A percentile compares a stretch with the other conserved stretches of the same genome.
Evolutionary conservation across 106 monocot species (phyloP).

Genomic region (Acorus gramineus): DNA sequence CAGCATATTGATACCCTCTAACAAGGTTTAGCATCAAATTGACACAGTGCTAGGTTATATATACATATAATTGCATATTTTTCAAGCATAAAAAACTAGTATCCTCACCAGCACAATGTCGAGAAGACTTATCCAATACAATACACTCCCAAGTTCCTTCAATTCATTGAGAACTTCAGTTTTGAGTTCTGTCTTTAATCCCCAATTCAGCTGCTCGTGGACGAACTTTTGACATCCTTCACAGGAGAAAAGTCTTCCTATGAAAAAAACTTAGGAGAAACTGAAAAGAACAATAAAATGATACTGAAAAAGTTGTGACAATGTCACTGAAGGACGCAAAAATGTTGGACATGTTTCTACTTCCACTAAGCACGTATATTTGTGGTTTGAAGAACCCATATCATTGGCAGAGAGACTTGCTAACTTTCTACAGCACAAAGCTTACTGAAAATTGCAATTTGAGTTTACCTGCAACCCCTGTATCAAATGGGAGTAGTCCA

Average conservation of each 20-base stretch:
- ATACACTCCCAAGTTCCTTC: slow-evolving; percentile 86
- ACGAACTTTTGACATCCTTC: slow-evolving; percentile 71
- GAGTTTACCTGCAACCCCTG: slow-evolving; percentile 76
- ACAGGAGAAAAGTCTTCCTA: neutral
- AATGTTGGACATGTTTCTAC: too few relatives aligned
- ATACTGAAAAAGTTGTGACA: neutral
- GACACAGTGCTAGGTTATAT: too few relatives aligned
- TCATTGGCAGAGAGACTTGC: too few relatives aligned
- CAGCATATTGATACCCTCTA: too few relatives aligned
- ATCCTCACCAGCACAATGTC: slow-evolving; percentile 71
- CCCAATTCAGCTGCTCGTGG: slow-evolving; percentile 86
- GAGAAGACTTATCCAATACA: slow-evolving; percentile 78
- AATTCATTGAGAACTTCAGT: slow-evolving; percentile 67
- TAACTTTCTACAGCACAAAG: neutral
- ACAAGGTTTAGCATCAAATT: too few relatives aligned
- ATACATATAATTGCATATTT: too few relatives aligned
- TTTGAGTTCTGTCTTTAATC: slow-evolving; percentile 65
- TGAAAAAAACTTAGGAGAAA: neutral
- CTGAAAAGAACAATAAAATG: neutral
- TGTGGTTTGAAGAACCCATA: too few relatives aligned
- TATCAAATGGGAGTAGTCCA: slow-evolving; percentile 88
- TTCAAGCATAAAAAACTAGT: too few relatives aligned
- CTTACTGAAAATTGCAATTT: neutral
- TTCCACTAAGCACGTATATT: too few relatives aligned
- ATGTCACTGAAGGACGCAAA: too few relatives aligned